A percentile compares a stretch with the other conserved stretches of the same genome.
These are phyloP conservation scores for Ceratocystis papillata DNA, from an alignment of 2,329 filamentous ascomycete species.

Conservation along the genomic window DNA sequence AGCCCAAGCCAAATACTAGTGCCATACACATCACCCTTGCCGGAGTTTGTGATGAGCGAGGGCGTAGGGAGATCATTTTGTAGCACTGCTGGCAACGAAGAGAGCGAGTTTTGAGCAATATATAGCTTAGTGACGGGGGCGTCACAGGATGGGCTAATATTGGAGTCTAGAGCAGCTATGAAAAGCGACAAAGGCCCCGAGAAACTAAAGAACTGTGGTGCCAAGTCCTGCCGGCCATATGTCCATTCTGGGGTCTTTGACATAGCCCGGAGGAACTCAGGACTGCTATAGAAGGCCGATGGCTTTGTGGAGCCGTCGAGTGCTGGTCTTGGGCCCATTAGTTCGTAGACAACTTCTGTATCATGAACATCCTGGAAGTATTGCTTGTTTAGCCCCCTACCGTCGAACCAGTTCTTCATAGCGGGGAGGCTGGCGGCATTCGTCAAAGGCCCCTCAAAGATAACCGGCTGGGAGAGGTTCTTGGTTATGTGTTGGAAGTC, in stretches of 20 bases:
- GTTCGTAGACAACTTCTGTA: constrained; percentile 34
- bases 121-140: constrained; percentile 48
- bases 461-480: constrained; percentile 11
- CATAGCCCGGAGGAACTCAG: background rate
- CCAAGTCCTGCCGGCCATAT: constrained; percentile 13
- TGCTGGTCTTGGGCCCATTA: constrained; percentile 28
- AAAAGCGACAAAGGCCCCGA: constrained; percentile 55
- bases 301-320: constrained; percentile 13
- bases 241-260: constrained; percentile 12
- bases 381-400: constrained; percentile 23
- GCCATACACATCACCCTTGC: constrained; percentile 75
- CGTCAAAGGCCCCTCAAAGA: constrained; percentile 3
- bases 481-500: constrained; percentile 14
- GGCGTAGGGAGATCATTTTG: constrained; percentile 59
- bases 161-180: constrained; percentile 44
- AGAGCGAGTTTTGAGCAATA: constrained; percentile 69
- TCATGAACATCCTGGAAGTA: constrained; percentile 31
- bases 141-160: constrained; percentile 28
- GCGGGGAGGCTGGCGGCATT: constrained; percentile 39
- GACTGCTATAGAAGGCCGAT: constrained; percentile 26
- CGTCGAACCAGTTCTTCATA: constrained; percentile 48
- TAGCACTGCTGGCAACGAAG: constrained; percentile 53
- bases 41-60: constrained; percentile 48
- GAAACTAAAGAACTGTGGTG: constrained; percentile 43
- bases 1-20: constrained; percentile 82